phyloP scores from a whole-genome alignment of 768 basidiomycete genomes.

The Tylopilus vinaceipallidus region DNA sequence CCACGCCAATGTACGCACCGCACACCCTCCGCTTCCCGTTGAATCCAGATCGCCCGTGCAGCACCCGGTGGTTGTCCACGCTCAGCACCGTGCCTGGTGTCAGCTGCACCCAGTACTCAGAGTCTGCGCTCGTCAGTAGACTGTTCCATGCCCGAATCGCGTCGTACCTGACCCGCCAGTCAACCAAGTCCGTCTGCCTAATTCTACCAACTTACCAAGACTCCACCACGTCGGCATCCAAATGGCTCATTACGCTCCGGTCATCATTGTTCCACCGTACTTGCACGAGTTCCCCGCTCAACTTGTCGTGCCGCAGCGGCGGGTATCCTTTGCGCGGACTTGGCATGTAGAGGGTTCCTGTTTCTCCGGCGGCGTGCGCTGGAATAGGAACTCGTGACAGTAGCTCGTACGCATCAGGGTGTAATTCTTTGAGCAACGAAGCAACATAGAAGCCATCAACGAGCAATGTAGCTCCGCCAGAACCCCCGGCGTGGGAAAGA shows the following conservation, averaged over 20 bases:
- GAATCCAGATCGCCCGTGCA: constrained; percentile 93
- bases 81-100: constrained; percentile 88
- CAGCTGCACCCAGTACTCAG: constrained; percentile 92
- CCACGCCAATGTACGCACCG: constrained; percentile 89
- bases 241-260: constrained; percentile 70
- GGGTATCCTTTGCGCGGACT: constrained; percentile 63
- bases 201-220: constrained; percentile 50
- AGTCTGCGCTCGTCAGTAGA: constrained; percentile 72
- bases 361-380: constrained; percentile 87
- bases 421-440: constrained; percentile 65
- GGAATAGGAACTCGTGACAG: constrained; percentile 70
- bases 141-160: constrained; percentile 79
- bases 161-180: constrained; percentile 54
- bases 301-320: constrained; percentile 62
- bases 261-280: constrained; percentile 97
- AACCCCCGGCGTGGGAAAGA: constrained; percentile 76
- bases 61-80: constrained; percentile 88
- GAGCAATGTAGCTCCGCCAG: constrained; percentile 86
- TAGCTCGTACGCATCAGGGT: constrained; percentile 68
- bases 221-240: constrained; percentile 62
- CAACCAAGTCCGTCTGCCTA: not conserved
- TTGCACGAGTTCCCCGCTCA: constrained; percentile 61
- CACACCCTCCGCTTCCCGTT: constrained; percentile 88
- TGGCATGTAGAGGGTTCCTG: constrained; percentile 52
- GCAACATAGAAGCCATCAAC: constrained; percentile 96